Conservation (phyloP, 2,329 filamentous ascomycete species). For the Ophiostoma australiae region DNA sequence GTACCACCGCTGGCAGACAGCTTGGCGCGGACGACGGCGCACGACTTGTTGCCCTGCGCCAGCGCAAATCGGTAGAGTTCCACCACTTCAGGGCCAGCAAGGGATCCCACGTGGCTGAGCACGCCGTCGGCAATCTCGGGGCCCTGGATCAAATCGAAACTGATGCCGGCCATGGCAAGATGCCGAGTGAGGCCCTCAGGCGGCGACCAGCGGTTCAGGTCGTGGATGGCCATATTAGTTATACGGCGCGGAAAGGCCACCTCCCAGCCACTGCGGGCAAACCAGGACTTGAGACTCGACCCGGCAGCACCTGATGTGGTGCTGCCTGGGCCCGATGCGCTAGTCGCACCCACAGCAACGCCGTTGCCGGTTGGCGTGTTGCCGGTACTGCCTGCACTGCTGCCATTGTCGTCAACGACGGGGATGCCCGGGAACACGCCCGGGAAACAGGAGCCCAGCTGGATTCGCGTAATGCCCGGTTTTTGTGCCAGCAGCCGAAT, state of each 20-base stretch:
- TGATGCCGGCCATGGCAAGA: slow-evolving; percentile 66
- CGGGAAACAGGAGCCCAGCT: slow-evolving; percentile 74
- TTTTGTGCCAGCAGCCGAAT: slow-evolving; percentile 67
- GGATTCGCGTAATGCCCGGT: slow-evolving; percentile 69
- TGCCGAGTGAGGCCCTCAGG: slow-evolving; percentile 72
- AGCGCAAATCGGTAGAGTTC: slow-evolving; percentile 77
- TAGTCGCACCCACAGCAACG: background rate
- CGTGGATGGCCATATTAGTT: slow-evolving; percentile 66
- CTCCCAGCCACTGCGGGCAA: slow-evolving; percentile 82
- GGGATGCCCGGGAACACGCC: slow-evolving; percentile 86
- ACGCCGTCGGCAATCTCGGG: slow-evolving; percentile 70
- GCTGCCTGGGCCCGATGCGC: background rate
- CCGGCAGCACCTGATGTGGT: slow-evolving; percentile 24
- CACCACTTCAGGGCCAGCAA: slow-evolving; percentile 69
- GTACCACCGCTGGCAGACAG: background rate
- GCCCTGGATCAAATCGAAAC: slow-evolving; percentile 79
- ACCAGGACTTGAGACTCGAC: slow-evolving; percentile 62
- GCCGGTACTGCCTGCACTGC: slow-evolving; percentile 20
- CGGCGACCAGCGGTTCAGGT: slow-evolving; percentile 66
- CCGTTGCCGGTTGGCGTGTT: slow-evolving; percentile 19
- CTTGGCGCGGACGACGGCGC: slow-evolving; percentile 80
- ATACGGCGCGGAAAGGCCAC: slow-evolving; percentile 53
- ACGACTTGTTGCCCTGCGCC: slow-evolving; percentile 56
- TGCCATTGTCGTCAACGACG: slow-evolving; percentile 43
- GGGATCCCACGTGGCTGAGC: slow-evolving; percentile 66